Percentiles rank a stretch among this genome's conserved stretches.
These are phyloP conservation scores for Pseudogymnoascus sp. DNA, from an alignment of 2,329 filamentous ascomycete species.

Conservation along the genomic window DNA sequence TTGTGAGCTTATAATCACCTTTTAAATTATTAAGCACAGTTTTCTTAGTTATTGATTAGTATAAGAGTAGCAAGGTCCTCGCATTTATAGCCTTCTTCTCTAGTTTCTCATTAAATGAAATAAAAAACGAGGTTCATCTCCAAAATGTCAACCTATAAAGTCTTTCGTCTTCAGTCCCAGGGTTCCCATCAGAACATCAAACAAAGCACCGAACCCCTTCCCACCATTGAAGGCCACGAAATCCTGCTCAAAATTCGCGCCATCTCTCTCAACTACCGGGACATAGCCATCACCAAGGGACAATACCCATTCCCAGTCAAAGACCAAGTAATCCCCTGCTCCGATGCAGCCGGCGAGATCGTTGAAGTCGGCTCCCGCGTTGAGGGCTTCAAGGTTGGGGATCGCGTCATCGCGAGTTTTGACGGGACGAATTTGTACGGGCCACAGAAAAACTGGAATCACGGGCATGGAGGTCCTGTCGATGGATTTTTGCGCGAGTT, in stretches of 20 bases:
- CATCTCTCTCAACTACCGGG: slow-evolving; percentile 31
- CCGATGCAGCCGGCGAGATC: slow-evolving; percentile 32
- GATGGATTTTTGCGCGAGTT: slow-evolving; percentile 38
- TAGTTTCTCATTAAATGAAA: neutral
- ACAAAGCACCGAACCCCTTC: slow-evolving; percentile 23
- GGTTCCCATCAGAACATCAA: slow-evolving; percentile 19
- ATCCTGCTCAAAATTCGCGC: slow-evolving; percentile 28
- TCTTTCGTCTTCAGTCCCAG: slow-evolving; percentile 15
- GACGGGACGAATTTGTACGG: slow-evolving; percentile 24
- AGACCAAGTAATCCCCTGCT: slow-evolving; percentile 30
- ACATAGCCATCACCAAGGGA: slow-evolving; percentile 26
- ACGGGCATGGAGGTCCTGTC: slow-evolving; percentile 21
- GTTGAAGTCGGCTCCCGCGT: slow-evolving; percentile 25
- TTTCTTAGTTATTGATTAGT: neutral
- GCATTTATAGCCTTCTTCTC: neutral
- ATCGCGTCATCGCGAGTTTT: slow-evolving; percentile 27
- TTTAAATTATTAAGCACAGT: neutral
- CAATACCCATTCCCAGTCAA: slow-evolving; percentile 29
- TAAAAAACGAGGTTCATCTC: neutral
- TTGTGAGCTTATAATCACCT: neutral
- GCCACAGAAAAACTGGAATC: slow-evolving; percentile 5
- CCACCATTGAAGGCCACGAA: slow-evolving; percentile 22
- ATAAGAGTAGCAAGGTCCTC: neutral
- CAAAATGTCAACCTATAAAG: slow-evolving; percentile 16
- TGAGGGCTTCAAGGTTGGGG: slow-evolving; percentile 25